Percentiles rank a stretch among this genome's conserved stretches.
phyloP scores from a whole-genome alignment of 805 yeast species.

The Ascoidea rubescens region DNA sequence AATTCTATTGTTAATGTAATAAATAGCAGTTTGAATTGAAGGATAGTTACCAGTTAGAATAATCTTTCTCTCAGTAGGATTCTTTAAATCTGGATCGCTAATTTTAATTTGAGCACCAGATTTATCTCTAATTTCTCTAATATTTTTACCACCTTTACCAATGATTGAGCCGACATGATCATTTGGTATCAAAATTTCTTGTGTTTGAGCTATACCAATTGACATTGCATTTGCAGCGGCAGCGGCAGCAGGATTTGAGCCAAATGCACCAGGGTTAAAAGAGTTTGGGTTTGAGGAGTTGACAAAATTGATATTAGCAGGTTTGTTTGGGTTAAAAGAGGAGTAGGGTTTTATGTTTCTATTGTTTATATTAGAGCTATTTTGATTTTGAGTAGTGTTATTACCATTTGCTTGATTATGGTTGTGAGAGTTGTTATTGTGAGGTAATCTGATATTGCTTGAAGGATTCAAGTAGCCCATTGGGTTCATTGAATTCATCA shows the following conservation, averaged over 20 bases:
- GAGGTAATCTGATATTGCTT: neutral
- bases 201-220: slow-evolving; percentile 20
- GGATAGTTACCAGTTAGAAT: slow-evolving; percentile 53
- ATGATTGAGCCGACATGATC: slow-evolving; percentile 72
- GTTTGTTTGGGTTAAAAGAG: neutral
- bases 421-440: neutral
- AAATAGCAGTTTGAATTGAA: slow-evolving; percentile 61
- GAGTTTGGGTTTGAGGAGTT: neutral
- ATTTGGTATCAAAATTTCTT: slow-evolving; percentile 65
- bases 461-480: neutral
- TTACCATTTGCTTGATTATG: neutral
- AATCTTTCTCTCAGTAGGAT: slow-evolving; percentile 40
- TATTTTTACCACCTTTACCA: slow-evolving; percentile 76
- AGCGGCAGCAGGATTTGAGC: slow-evolving; percentile 1
- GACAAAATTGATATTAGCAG: neutral
- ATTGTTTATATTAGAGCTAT: neutral
- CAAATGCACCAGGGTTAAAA: neutral
- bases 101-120: slow-evolving; percentile 69
- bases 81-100: slow-evolving; percentile 40
- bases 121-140: slow-evolving; percentile 59
- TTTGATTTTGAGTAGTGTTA: neutral
- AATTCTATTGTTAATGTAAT: slow-evolving; percentile 58
- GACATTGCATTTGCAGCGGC: slow-evolving; percentile 1
- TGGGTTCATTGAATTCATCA: neutral
- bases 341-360: slow-evolving; percentile 6